A percentile compares a stretch with the other conserved stretches of the same genome.
phyloP scores from a whole-genome alignment of 257 asterid genomes.

The Nicotiana tabacum region DNA sequence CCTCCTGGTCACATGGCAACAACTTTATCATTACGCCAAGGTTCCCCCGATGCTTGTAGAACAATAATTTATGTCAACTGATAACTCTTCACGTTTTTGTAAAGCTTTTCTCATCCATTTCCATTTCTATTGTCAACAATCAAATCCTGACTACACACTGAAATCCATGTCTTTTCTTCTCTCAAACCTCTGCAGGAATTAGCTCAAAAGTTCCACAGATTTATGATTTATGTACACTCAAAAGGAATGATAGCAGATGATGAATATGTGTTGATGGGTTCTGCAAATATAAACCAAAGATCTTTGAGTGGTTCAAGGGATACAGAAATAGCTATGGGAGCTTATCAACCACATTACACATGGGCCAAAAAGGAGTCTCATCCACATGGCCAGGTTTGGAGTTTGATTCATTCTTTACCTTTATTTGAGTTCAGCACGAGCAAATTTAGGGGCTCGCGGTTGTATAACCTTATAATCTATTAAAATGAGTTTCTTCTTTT shows the following conservation, averaged over 20 bases:
- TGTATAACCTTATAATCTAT: not conserved
- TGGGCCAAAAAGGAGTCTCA: slow-evolving; percentile 48
- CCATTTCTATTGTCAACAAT: not conserved
- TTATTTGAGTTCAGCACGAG: not conserved
- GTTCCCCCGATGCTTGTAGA: not conserved
- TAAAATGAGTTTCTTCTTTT: no score
- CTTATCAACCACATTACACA: slow-evolving; percentile 72
- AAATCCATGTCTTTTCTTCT: slow-evolving; percentile 4
- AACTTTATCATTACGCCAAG: not conserved
- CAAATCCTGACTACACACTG: not conserved
- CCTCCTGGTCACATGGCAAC: no score
- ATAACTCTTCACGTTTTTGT: not conserved
- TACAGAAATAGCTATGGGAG: slow-evolving; percentile 91
- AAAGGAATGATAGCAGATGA: slow-evolving; percentile 85
- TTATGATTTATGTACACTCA: slow-evolving; percentile 82
- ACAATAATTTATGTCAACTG: not conserved
- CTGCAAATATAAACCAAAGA: slow-evolving; percentile 80
- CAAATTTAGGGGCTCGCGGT: not conserved
- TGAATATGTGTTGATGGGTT: slow-evolving; percentile 70
- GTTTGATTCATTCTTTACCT: not conserved
- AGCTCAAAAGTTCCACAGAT: slow-evolving; percentile 46
- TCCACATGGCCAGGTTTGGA: slow-evolving; percentile 67
- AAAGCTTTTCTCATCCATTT: not conserved
- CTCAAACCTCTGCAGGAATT: slow-evolving; percentile 3
- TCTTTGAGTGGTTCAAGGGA: slow-evolving; percentile 90